These are phyloP conservation scores for Tetraselmis chui DNA, from an alignment of 139 green algal species.

Conservation along the genomic window DNA sequence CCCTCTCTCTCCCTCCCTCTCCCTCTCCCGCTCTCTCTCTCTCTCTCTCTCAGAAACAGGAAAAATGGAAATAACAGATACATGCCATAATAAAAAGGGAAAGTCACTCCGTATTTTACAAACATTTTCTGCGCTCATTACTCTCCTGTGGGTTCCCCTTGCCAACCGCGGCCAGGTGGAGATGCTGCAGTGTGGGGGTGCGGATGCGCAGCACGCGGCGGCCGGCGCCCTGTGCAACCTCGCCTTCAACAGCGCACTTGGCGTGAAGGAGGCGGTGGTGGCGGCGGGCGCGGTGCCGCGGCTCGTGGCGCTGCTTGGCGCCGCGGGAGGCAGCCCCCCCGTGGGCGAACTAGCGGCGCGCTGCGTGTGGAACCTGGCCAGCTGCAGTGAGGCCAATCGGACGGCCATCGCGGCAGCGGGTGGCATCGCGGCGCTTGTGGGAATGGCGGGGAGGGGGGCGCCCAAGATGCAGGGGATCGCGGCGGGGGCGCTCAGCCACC, in stretches of 20 bases:
- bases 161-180: background rate
- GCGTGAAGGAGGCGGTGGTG: background rate
- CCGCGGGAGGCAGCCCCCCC: too few relatives aligned
- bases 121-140: too few relatives aligned
- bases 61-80: too few relatives aligned
- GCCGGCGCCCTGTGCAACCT: background rate
- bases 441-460: background rate
- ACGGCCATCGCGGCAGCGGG: background rate
- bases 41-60: too few relatives aligned
- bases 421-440: background rate
- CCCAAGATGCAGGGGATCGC: background rate
- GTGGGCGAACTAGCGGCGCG: background rate
- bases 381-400: background rate
- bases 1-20: too few relatives aligned
- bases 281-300: background rate
- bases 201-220: background rate
- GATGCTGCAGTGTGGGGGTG: background rate
- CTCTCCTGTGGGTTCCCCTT: too few relatives aligned
- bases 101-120: too few relatives aligned
- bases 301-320: background rate
- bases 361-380: background rate
- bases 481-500: background rate
- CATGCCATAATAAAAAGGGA: too few relatives aligned
- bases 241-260: background rate
- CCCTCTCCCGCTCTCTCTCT: too few relatives aligned